phyloP scores from a whole-genome alignment of 257 asterid species.

The Schizonepeta tenuifolia region DNA sequence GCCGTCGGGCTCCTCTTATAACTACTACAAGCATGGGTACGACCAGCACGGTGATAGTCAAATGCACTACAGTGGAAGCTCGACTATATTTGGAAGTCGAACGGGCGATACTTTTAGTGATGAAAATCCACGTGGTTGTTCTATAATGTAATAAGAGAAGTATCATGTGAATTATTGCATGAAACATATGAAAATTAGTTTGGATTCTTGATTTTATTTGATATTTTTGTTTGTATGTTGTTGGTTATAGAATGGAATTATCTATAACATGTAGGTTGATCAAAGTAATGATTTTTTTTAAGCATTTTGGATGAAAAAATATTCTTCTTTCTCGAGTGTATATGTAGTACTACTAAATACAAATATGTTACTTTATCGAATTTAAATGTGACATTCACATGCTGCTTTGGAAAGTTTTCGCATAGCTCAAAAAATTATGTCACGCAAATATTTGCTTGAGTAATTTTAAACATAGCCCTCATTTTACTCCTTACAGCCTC shows the following conservation, averaged over 20 bases:
- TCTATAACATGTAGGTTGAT: not conserved
- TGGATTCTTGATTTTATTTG: not conserved
- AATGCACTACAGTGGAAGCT: slow-evolving; percentile 36
- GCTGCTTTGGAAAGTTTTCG: too few species aligned
- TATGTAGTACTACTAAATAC: too few species aligned
- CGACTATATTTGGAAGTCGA: slow-evolving; percentile 56
- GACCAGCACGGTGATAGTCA: slow-evolving; percentile 35
- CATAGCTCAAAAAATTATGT: too few species aligned
- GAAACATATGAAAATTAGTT: not conserved
- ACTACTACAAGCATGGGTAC: slow-evolving; percentile 80
- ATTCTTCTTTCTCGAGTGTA: too few species aligned
- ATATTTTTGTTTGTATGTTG: not conserved
- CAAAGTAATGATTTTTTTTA: not conserved
- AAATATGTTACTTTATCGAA: too few species aligned
- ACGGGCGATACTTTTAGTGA: slow-evolving; percentile 70
- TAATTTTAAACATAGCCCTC: too few species aligned
- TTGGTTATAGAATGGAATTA: not conserved
- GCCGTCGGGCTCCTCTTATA: slow-evolving; percentile 59
- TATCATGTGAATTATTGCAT: not conserved
- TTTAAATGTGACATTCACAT: too few species aligned
- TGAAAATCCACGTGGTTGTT: slow-evolving; percentile 66
- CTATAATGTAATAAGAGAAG: slow-evolving; percentile 48
- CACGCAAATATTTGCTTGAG: too few species aligned
- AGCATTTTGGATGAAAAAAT: too few species aligned
- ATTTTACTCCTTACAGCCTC: too few species aligned